These are phyloP conservation scores for Thelonectria discophora DNA, from an alignment of 2,329 filamentous ascomycete species.

Conservation along the genomic window DNA sequence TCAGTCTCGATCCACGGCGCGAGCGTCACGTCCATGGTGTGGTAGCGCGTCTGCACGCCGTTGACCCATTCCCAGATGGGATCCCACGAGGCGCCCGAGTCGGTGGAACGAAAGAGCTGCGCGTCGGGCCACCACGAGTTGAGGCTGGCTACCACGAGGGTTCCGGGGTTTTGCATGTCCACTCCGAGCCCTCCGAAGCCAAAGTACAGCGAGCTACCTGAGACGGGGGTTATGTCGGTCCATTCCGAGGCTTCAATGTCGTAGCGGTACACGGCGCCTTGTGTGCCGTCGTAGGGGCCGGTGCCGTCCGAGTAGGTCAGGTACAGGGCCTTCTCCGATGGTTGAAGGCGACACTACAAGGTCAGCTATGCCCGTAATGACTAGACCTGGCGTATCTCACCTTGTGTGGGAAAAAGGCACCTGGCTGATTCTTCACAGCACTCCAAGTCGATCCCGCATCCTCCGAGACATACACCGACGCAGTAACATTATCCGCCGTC, in stretches of 20 bases:
- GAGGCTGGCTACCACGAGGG: constrained; percentile 63
- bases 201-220: constrained; percentile 52
- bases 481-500: constrained; percentile 60
- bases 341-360: constrained; percentile 53
- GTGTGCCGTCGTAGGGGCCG: constrained; percentile 65
- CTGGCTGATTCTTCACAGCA: constrained; percentile 59
- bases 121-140: constrained; percentile 70
- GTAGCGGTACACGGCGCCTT: constrained; percentile 64
- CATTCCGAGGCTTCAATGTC: constrained; percentile 58
- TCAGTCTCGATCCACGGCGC: constrained; percentile 64
- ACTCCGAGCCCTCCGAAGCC: constrained; percentile 66
- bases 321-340: constrained; percentile 62
- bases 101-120: constrained; percentile 63
- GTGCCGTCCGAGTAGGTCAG: constrained; percentile 63
- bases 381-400: too few relatives aligned
- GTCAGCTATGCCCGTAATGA: too few relatives aligned
- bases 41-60: constrained; percentile 56
- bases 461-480: constrained; percentile 62
- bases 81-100: constrained; percentile 64
- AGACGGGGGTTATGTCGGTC: constrained; percentile 63
- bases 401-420: constrained; percentile 63
- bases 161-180: constrained; percentile 63
- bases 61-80: constrained; percentile 62
- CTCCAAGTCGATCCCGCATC: constrained; percentile 64
- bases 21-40: constrained; percentile 55